Conservation (phyloP, 192 early-diverging fungal species). For the Backusella westeae region DNA sequence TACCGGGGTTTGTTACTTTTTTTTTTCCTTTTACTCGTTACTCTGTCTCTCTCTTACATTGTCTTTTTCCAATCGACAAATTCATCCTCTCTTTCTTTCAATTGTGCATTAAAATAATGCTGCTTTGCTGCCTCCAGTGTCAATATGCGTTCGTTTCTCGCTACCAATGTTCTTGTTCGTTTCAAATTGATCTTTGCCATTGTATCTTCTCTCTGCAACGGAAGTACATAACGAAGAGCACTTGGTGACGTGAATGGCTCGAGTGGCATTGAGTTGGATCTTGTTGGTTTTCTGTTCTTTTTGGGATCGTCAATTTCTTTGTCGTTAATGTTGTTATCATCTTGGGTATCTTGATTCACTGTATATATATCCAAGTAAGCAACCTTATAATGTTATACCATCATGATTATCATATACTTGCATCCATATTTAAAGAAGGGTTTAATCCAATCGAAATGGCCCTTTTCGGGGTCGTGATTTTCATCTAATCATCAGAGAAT, state of each 20-base stretch:
- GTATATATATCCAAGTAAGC: neutral
- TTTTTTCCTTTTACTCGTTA: neutral
- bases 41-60: constrained; percentile 14
- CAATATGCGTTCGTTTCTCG: neutral
- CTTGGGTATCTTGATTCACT: neutral
- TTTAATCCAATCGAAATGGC: neutral
- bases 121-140: constrained; percentile 2
- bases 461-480: neutral
- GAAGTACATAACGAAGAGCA: constrained; percentile 20
- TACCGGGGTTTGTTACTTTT: neutral
- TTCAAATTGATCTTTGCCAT: constrained; percentile 16
- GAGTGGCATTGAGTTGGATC: neutral
- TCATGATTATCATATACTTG: neutral
- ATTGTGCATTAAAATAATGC: constrained; percentile 30
- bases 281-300: neutral
- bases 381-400: neutral
- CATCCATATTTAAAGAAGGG: neutral
- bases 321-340: neutral
- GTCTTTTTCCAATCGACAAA: constrained; percentile 37
- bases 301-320: neutral
- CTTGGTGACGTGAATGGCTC: neutral
- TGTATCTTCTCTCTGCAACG: constrained; percentile 23
- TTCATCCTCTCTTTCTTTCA: constrained; percentile 36
- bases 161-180: neutral
- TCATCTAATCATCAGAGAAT: neutral